Evolutionary conservation across 2,329 filamentous ascomycete species (phyloP), one percentile per base, ranked within the genome.

Genomic region (Fusarium acutatum): DNA sequence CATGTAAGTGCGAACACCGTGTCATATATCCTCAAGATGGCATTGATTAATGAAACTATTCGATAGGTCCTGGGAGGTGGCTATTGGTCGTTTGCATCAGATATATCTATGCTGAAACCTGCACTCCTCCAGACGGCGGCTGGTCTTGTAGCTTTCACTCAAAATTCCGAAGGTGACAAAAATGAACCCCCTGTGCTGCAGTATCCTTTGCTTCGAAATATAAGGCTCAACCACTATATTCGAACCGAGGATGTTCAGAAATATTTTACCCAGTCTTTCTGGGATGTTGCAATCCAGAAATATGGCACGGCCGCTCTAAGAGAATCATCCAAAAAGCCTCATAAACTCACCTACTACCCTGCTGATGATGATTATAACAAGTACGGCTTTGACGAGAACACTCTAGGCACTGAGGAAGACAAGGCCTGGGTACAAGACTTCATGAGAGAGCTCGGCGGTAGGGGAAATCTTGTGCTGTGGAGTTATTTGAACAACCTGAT

Each of bases 241-340:
- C 70, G 67, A 17, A 57, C 75, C 26, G 60, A 63, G 5, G 67
- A 73, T 13, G 46, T 72, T 3, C 47, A 66, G 11, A 71, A 70
- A 15, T 62, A 73, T 40, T 81, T 80, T 54, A 70, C 53, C 1
- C 59, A 76, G 15, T 67, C 64, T 13, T 81, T 79, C 64, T 81
- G 80, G 80, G 47, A 72, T 22, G 67, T 59, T 17, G 61, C 73
- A 13, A 62, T 81, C 3, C 30, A 28, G 5, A 79, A 71, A 28
- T 80, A 75, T 35, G 79, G 80, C 15, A 58, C 68, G 24, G 64
- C 73, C 5, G 75, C 78, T 9, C 37, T 79, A 17, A 71, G 71
- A 11, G 63, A 72, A 24, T 26, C 67, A 10, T 60, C 74, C 6
- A 44, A 38, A 11, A 71, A 64, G 32, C 75, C 72, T 47, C 63